phyloP scores from a whole-genome alignment of 106 monocot genomes.

The Acorus gramineus region DNA sequence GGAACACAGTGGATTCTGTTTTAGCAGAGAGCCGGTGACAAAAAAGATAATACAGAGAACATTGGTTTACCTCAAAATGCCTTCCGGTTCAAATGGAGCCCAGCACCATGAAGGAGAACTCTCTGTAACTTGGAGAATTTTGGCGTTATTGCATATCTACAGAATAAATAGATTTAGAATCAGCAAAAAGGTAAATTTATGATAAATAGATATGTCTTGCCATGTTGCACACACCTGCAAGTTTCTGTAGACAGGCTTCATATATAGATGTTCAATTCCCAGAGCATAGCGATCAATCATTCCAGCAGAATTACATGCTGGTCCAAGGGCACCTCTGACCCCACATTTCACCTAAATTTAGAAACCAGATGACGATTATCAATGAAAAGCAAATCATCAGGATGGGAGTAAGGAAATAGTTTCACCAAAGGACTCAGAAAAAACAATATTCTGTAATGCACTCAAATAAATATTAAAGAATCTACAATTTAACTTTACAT shows the following conservation, averaged over 20 bases:
- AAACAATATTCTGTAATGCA: no score
- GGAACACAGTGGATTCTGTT: no score
- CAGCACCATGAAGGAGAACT: conserved; percentile 42
- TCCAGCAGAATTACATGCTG: conserved; percentile 64
- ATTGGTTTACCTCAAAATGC: conserved; percentile 38
- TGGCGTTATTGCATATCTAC: conserved; percentile 38
- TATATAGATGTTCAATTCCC: conserved; percentile 63
- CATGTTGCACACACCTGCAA: conserved; percentile 28
- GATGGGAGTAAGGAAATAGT: no score
- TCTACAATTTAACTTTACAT: no score
- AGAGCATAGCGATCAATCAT: conserved; percentile 62
- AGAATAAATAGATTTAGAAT: conserved; percentile 7
- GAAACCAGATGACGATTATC: neutral
- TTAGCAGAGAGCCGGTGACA: no score
- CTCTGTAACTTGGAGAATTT: conserved; percentile 9
- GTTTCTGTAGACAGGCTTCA: conserved; percentile 51
- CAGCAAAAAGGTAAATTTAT: conserved; percentile 1
- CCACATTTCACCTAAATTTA: conserved; percentile 46
- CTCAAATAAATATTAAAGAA: no score
- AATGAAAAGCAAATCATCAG: no score
- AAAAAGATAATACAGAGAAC: neutral
- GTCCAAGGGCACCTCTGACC: conserved; percentile 67
- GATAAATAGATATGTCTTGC: neutral
- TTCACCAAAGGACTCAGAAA: no score
- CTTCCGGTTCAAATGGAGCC: conserved; percentile 75